Evolutionary conservation across 2,329 filamentous ascomycete genomes (phyloP).

Genomic region (Anisogramma anomala): DNA sequence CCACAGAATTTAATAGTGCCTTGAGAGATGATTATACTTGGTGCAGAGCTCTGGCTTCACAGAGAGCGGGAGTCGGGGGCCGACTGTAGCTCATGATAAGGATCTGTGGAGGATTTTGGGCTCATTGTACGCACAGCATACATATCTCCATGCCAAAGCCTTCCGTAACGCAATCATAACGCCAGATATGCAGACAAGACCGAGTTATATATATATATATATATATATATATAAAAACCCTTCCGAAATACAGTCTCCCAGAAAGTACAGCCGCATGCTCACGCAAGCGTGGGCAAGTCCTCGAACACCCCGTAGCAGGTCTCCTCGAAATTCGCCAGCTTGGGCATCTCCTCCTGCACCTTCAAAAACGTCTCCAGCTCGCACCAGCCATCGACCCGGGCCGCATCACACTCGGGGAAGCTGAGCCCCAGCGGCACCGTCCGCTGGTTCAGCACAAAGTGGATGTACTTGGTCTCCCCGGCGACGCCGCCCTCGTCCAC

Average conservation of each 20-base stretch:
- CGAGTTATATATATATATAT: too few species aligned
- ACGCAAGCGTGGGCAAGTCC: conserved; percentile 2
- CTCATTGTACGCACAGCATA: too few species aligned
- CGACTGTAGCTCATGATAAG: too few species aligned
- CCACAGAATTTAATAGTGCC: background rate
- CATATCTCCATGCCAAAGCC: too few species aligned
- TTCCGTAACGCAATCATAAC: too few species aligned
- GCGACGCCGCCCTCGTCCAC: conserved; percentile 27
- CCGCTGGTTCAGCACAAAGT: conserved; percentile 64
- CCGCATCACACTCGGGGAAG: conserved; percentile 49
- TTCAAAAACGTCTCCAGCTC: conserved; percentile 57
- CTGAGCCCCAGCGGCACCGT: conserved; percentile 58
- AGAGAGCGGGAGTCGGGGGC: too few species aligned
- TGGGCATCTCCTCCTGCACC: conserved; percentile 47
- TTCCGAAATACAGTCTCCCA: too few species aligned
- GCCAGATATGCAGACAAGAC: too few species aligned
- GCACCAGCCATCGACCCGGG: conserved; percentile 64
- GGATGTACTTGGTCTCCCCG: conserved; percentile 53
- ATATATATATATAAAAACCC: too few species aligned
- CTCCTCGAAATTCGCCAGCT: conserved; percentile 49
- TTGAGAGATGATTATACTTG: too few species aligned
- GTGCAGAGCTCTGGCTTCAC: too few species aligned
- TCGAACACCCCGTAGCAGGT: conserved; percentile 53
- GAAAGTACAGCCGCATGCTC: background rate
- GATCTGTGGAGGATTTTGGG: too few species aligned